phyloP scores from a whole-genome alignment of 164 flowering plant genomes.

The Tetracentron sinense region DNA sequence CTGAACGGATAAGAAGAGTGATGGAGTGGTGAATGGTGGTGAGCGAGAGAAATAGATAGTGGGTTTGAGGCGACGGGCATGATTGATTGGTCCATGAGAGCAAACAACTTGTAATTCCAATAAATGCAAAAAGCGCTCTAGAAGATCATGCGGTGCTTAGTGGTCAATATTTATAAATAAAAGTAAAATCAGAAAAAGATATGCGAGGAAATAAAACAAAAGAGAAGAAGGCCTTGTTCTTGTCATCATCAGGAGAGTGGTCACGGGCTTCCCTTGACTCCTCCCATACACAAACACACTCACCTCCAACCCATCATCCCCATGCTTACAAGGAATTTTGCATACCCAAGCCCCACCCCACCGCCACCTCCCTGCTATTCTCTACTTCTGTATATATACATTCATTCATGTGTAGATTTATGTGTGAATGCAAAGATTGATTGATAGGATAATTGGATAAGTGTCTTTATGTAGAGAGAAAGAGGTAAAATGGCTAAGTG shows the following conservation, averaged over 20 bases:
- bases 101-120: slow-evolving; percentile 6
- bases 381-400: neutral
- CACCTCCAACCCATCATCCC: neutral
- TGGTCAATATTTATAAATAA: neutral
- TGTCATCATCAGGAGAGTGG: slow-evolving; percentile 20
- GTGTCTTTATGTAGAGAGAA: too few relatives aligned
- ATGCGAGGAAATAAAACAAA: slow-evolving; percentile 5
- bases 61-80: neutral
- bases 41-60: neutral
- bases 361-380: slow-evolving; percentile 1
- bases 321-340: slow-evolving; percentile 9
- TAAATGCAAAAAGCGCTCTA: slow-evolving; percentile 22
- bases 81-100: neutral
- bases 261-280: slow-evolving; percentile 54
- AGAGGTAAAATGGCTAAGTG: too few relatives aligned
- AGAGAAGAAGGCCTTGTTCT: neutral
- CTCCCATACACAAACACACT: neutral
- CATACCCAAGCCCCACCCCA: neutral
- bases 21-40: slow-evolving; percentile 7
- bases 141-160: slow-evolving; percentile 14
- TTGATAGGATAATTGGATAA: too few relatives aligned
- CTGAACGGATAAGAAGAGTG: slow-evolving; percentile 1
- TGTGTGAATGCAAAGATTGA: too few relatives aligned
- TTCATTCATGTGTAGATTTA: too few relatives aligned
- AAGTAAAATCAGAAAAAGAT: neutral